Base-by-base conservation (phyloP, 148 eudicot genomes). In the Heliosperma pusillum region DNA sequence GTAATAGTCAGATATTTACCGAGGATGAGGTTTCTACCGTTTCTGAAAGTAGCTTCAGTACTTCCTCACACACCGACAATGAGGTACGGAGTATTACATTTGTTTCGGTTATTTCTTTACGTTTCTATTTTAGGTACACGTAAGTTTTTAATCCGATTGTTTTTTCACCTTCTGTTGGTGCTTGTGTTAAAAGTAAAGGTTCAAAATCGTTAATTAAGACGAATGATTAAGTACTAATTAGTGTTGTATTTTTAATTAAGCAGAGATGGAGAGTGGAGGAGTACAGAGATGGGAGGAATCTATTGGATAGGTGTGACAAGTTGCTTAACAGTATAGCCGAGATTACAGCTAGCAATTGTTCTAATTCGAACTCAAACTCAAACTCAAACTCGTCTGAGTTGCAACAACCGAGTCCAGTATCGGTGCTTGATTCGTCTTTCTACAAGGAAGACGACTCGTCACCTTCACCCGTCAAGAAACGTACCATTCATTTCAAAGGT, bases 341-440 rank as follows among this genome's bases (percentile, higher is more conserved):
- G 66, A 92, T 96, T 84, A 86, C 76, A 0, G 80, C 86, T 0
- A 71, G 30, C 71, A 30, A 79, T 0, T 77, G 74, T 59, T 77
- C 85, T 11, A 74, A 69, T 71, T 69, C 83, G 13, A 77, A n/a
- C 71, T 62, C 83, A 0, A 81, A 72, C 70, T 76, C 85, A 10
- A 74, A 69, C 74, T 69, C 83, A 21, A 77, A n/a, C 72, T 74
- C 77, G 66, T 56, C 83, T 2, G 97, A 96, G 84, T 76, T 82
- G 62, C 97, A 86, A 76, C 92, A 90, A 67, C 94, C 97, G 74
- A 96, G 99, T 84, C 97, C 97, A 7, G 95, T 96, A 16, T 96
- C 99, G 9, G 99, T 96, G 47, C 90, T 96, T 0, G 99, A 96
- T 87, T 89, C 97, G 4, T 90, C 92, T 47, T 90, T 89, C 77